Evolutionary conservation across 106 monocot genomes (phyloP).

Genomic region (Gastrodia elata): DNA sequence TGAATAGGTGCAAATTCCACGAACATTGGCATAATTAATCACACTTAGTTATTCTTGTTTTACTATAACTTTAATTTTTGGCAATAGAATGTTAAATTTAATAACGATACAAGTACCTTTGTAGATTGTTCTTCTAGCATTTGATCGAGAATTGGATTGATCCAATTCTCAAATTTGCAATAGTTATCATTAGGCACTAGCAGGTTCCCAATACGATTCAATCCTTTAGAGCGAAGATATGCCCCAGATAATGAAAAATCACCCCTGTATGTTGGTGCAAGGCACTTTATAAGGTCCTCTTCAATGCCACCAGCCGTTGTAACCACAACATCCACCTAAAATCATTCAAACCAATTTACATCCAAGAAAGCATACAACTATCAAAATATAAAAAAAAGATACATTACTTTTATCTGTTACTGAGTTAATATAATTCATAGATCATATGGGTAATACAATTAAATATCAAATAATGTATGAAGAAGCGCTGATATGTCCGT

Average conservation of each 20-base stretch:
- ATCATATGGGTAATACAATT: background rate
- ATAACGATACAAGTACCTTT: slow-evolving; percentile 31
- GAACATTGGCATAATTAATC: background rate
- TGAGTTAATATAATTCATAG: slow-evolving; percentile 1
- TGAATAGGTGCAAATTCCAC: background rate
- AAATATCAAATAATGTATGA: background rate
- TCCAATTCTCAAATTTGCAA: slow-evolving; percentile 99
- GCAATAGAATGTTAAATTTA: background rate
- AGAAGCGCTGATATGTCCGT: background rate
- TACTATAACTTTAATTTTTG: background rate
- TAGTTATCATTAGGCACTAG: slow-evolving; percentile 98
- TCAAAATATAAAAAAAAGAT: background rate
- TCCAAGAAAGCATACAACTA: background rate
- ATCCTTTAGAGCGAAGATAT: slow-evolving; percentile 74
- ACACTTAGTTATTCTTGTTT: background rate
- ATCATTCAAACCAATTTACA: background rate
- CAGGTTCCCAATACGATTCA: slow-evolving; percentile 91
- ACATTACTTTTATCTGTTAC: background rate
- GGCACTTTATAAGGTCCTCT: slow-evolving; percentile 94
- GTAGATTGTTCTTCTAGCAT: slow-evolving; percentile 65
- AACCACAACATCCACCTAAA: slow-evolving; percentile 88
- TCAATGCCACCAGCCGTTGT: slow-evolving; percentile 98
- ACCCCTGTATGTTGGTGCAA: slow-evolving; percentile 84
- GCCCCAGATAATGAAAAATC: slow-evolving; percentile 79
- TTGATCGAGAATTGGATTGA: slow-evolving; percentile 80